phyloP scores from a whole-genome alignment of 1,139 yeast species.

The Nadsonia starkeyi-henricii region DNA sequence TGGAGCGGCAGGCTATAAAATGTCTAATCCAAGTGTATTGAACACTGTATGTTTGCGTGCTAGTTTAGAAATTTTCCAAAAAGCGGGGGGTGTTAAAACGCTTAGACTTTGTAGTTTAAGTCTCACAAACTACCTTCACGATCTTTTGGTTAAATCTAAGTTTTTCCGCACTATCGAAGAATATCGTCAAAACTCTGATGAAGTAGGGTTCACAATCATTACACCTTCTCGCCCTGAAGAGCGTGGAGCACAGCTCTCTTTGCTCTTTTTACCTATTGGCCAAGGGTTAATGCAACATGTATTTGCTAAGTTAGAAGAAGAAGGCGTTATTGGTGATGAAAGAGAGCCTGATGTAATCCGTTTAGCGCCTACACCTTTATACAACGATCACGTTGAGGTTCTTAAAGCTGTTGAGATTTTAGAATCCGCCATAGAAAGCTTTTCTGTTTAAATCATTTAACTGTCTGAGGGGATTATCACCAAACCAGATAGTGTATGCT shows the following conservation, averaged over 20 bases:
- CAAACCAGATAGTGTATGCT: too few relatives aligned
- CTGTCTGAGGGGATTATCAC: too few relatives aligned
- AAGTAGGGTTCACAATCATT: conserved; percentile 47
- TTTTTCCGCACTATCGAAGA: conserved; percentile 30
- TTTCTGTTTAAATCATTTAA: too few relatives aligned
- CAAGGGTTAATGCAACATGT: conserved; percentile 52
- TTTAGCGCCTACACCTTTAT: conserved; percentile 70
- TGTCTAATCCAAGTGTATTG: conserved; percentile 83
- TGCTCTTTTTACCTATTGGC: conserved; percentile 44
- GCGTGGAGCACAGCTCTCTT: conserved; percentile 74
- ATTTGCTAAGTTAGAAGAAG: conserved; percentile 29
- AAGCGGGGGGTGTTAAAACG: conserved; percentile 48
- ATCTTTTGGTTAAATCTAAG: conserved; percentile 26
- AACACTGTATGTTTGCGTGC: conserved; percentile 62
- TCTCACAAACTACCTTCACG: conserved; percentile 45
- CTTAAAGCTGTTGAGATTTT: conserved; percentile 33
- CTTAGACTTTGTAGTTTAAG: conserved; percentile 43
- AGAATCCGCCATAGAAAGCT: conserved; percentile 26
- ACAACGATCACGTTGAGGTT: conserved; percentile 63
- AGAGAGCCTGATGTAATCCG: conserved; percentile 81
- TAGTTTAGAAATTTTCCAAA: conserved; percentile 46
- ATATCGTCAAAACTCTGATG: conserved; percentile 12
- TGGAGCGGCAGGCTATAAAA: conserved; percentile 78
- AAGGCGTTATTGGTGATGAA: conserved; percentile 74
- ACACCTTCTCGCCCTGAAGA: conserved; percentile 48